Conservation (phyloP, 108 stramenopile genomes). For the Bacterosira constricta region DNA sequence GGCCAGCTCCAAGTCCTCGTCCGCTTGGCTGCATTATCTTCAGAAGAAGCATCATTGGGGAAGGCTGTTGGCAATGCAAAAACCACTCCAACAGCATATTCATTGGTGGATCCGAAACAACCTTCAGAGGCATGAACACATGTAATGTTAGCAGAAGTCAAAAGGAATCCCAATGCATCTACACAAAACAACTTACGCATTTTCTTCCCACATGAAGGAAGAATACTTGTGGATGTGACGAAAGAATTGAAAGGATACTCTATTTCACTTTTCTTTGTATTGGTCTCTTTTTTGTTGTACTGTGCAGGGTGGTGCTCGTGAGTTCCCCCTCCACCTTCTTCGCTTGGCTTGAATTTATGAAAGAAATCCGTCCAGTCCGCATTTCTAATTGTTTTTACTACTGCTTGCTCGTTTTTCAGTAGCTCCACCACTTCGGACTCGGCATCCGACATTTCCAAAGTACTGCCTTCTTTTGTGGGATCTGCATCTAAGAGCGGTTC, state of each 20-base stretch:
- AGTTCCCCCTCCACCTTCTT: conserved; percentile 14
- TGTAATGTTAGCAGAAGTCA: conserved; percentile 70
- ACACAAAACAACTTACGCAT: conserved; percentile 51
- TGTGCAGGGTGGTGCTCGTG: conserved; percentile 37
- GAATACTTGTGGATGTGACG: conserved; percentile 76
- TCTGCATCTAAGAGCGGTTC: conserved; percentile 51
- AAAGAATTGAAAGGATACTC: conserved; percentile 78
- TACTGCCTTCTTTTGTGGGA: conserved; percentile 7
- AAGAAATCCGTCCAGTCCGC: conserved; percentile 83
- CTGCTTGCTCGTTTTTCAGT: conserved; percentile 61
- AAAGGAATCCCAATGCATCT: conserved; percentile 22
- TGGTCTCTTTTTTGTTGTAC: background rate
- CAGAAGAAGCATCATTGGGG: conserved; percentile 46
- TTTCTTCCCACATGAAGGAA: conserved; percentile 75
- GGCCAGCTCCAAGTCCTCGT: conserved; percentile 83
- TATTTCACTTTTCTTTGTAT: background rate
- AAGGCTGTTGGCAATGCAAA: conserved; percentile 72
- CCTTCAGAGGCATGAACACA: background rate
- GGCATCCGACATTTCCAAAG: conserved; percentile 54
- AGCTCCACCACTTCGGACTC: conserved; percentile 73
- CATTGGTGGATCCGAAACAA: conserved; percentile 70
- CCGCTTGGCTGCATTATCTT: conserved; percentile 61
- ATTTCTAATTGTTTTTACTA: conserved; percentile 84
- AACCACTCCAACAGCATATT: conserved; percentile 78
- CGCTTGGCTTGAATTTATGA: conserved; percentile 57